Base-by-base conservation (phyloP, 176 grass and related monocot genomes). In the Stipa capillata region DNA sequence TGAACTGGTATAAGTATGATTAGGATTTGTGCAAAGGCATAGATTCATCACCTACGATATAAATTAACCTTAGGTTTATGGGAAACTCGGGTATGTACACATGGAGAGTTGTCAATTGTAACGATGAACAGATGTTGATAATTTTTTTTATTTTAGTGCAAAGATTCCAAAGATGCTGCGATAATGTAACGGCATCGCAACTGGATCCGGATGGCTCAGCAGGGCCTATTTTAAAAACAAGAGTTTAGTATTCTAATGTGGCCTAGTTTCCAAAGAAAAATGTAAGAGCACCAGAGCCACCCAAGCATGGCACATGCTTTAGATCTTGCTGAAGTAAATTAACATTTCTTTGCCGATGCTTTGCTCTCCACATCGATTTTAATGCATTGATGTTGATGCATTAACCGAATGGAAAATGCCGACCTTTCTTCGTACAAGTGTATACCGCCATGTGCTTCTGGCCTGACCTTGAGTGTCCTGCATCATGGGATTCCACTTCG, bases 311-410 rank as follows among this genome's bases (percentile, higher is more conserved):
- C 59, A 63, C 63, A 55, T 55, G 87, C 42, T 61, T 64, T 65
- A 85, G 82, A 89, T 85, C 82, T 85, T 62, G 35, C 77, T 64
- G 44, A 77, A 89, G 57, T 85, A 27, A 51, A 84, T 45, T 28
- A 55, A 15, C 35, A 53, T 21, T 89, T 81, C 11, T 81, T 89
- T 85, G 62, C 18, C 34, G 20, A 21, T 60, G 61, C 29, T 43
- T 76, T 80, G 31, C 44, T 45, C 43, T 85, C 61, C 8, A 33
- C 82, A 48, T 81, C 44, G 25, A n/a, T n/a, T n/a, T n/a, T n/a
- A n/a, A n/a, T n/a, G n/a, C n/a, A n/a, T n/a, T n/a, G n/a, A 70
- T 39, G 53, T 37, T 44, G 49, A 59, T 80, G 69, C 0, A 10
- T 59, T 59, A 57, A 43, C 4, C 13, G 8, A 79, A 83, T 88